Conservation (phyloP, 225 moss, liverwort and hornwort species). For the Physcomitrium patens region DNA sequence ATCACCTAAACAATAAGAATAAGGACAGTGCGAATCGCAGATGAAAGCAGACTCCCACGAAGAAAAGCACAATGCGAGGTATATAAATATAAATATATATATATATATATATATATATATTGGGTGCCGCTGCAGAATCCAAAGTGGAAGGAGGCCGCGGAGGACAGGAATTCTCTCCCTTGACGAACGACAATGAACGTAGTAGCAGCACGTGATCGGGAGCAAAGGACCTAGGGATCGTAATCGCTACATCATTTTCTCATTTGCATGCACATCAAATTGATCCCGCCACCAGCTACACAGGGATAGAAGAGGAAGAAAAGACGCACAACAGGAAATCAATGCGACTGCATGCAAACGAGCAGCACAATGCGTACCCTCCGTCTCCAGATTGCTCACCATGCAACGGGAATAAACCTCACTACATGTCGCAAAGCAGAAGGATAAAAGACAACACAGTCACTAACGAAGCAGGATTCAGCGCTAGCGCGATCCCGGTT, state of each 20-base stretch:
- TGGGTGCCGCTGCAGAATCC: neutral
- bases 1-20: too few relatives aligned
- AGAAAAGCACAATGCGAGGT: constrained; percentile 8
- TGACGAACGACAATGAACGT: constrained; percentile 17
- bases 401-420: neutral
- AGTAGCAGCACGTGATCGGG: constrained; percentile 11
- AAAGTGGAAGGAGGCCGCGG: neutral
- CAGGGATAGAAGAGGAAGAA: neutral
- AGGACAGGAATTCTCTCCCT: constrained; percentile 16
- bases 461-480: constrained; percentile 24
- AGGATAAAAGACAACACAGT: constrained; percentile 11
- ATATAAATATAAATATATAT: too few relatives aligned
- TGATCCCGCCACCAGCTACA: neutral
- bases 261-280: too few relatives aligned
- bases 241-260: neutral
- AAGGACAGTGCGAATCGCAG: too few relatives aligned
- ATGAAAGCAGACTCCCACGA: constrained; percentile 18
- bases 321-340: neutral
- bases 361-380: neutral
- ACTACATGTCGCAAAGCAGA: constrained; percentile 1
- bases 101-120: neutral
- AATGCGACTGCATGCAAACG: constrained; percentile 9
- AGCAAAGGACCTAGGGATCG: neutral
- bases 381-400: constrained; percentile 14
- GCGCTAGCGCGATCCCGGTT: neutral